Evolutionary conservation across 1,139 yeast genomes (phyloP), one percentile per base, ranked within the genome.

Genomic region (Chernovozyma sophiae-reginae): DNA sequence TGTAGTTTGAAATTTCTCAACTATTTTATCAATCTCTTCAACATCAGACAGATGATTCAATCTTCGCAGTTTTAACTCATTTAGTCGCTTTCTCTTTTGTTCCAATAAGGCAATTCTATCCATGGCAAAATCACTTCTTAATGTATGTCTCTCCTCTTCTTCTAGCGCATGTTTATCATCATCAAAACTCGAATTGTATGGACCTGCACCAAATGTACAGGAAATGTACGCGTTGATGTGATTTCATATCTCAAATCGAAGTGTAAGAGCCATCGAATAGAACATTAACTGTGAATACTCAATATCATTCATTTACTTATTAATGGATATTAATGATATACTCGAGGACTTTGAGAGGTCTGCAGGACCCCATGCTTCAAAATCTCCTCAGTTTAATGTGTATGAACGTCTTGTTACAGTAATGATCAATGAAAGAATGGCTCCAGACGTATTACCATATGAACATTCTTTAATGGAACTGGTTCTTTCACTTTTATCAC

Each of bases 391-490:
- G 48, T 56, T 19, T 44, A 55, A 16, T 72, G 70, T 58, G 49
- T 66, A 58, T 41, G 53, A 61, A 28, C 60, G 59, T 29, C 62
- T 89, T 30, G 68, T 76, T n/a, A 71, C 68, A 26, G 77, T 80
- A 2, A 90, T 96, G 97, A 60, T 85, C 28, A 77, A 83, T 39
- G 98, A 92, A 55, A 68, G 96, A 40, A 79, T 79, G 73, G 71
- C 94, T 0, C 97, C 97, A 0, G 96, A 86, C 41, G 58, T 92
- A 12, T 64, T 90, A 26, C 86, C 83, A 0, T 90, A 83, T 53
- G 79, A 86, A 43, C 72, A 72, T 18, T 65, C 60, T 1, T 62
- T 89, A 25, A 56, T 92, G 52, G 72, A 72, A 7, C 60, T 79
- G 30, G 72, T 85, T 14, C 59, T 87, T 43, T 59, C 58, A 1